Evolutionary conservation across 106 monocot genomes (phyloP), one percentile per base, ranked within the genome.

Genomic region (Dendrobium officinale): DNA sequence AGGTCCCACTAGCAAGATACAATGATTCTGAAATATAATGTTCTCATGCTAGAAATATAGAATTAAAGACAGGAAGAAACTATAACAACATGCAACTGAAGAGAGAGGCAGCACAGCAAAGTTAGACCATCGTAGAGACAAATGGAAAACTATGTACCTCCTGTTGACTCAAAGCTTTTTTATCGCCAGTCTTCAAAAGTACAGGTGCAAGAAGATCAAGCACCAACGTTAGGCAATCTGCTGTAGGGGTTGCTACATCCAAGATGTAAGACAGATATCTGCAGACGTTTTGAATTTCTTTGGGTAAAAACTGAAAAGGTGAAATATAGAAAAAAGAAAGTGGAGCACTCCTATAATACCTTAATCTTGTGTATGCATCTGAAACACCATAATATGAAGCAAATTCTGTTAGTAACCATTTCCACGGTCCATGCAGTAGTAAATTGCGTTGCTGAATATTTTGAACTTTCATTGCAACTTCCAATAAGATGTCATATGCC

Each of bases 221-320:
- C 58, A 97, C 89, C 78, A 97, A 72, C 11, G 77, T 85, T 16
- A 97, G 89, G 77, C 97, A 97, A 47, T 97, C 94, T 6, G 89
- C 92, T 44, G 97, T 92, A 42, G 97, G 97, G 49, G 97, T 97
- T 72, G 97, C 94, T 55, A 97, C 94, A 86, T 97, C 94, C 94
- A 97, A 94, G 77, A 97, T 83, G 86, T 97, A 97, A 77, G 97
- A 89, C 51, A 97, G 91, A 77, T 93, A 96, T 85, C 96, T 96
- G 81, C 64, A 59, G 43, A 43, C 75, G 20, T 55, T 18, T 51
- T 51, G 10, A 51, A 51, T 10, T 13, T 51, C 51, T 13, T 16
- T 51, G 13, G 9, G 51, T 51, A 51, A 51, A 11, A 55, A 55
- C 10, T 45, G 31, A 40, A 66, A 59, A 48, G 61, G 4, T 42